Percentiles rank a stretch among this genome's conserved stretches.
Conservation (phyloP, 176 grass and related monocot species). For the Eragrostis nindensis region DNA sequence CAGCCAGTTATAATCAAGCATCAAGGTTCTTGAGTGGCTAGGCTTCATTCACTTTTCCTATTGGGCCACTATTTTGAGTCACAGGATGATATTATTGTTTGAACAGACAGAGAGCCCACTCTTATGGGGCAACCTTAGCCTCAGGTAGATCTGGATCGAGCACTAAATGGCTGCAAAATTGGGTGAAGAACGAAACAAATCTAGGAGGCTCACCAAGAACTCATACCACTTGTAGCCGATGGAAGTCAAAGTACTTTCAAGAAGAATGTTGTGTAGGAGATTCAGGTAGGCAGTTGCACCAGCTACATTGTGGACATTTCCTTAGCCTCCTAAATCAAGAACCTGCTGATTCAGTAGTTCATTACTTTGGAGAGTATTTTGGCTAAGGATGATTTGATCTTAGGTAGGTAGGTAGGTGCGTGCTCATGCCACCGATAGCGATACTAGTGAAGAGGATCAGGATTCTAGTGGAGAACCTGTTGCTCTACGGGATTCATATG, state of each 20-base stretch:
- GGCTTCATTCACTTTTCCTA: background rate
- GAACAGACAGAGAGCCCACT: no score
- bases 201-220: background rate
- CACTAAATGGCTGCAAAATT: constrained; percentile 37
- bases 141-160: background rate
- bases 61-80: background rate
- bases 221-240: background rate
- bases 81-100: background rate
- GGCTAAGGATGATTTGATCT: background rate
- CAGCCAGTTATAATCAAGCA: background rate
- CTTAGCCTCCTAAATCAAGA: background rate
- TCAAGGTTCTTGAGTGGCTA: background rate
- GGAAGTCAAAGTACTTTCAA: background rate
- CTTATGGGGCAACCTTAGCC: background rate
- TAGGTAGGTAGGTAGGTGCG: background rate
- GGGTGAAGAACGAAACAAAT: background rate
- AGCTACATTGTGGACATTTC: background rate
- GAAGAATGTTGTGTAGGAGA: background rate
- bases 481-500: background rate
- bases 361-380: background rate
- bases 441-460: no score
- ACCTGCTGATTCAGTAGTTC: background rate
- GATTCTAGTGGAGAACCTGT: background rate
- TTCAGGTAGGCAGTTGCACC: background rate
- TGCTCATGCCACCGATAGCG: background rate